These are phyloP conservation scores for Verticillium tricorpus DNA, from an alignment of 2,329 filamentous ascomycete species.

Conservation along the genomic window DNA sequence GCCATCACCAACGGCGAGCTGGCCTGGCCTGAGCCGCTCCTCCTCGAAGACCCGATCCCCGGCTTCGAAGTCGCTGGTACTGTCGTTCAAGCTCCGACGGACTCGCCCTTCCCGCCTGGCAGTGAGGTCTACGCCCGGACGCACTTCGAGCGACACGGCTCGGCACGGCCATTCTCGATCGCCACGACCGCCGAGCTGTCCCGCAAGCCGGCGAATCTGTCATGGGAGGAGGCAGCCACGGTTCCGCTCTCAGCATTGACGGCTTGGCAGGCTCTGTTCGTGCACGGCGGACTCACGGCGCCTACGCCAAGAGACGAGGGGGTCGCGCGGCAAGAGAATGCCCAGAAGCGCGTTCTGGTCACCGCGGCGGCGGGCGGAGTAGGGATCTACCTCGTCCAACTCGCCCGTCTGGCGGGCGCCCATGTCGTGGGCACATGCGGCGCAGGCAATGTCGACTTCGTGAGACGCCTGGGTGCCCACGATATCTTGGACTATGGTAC, in stretches of 20 bases:
- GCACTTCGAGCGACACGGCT: not conserved
- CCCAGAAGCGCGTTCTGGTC: not conserved
- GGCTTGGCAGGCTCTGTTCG: conserved; percentile 2
- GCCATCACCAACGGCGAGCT: not conserved
- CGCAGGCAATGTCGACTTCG: not conserved
- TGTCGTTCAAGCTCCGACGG: not conserved
- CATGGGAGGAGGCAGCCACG: conserved; percentile 1
- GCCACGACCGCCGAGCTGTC: not conserved
- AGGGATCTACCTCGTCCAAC: not conserved
- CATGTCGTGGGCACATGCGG: not conserved
- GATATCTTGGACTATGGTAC: conserved; percentile 1
- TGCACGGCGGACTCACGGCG: not conserved
- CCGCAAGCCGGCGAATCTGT: not conserved
- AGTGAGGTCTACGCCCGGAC: not conserved
- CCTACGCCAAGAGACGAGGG: not conserved
- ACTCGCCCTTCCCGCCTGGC: not conserved
- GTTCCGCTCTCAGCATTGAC: not conserved
- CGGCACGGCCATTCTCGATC: not conserved
- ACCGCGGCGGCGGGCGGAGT: not conserved
- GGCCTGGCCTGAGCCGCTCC: not conserved
- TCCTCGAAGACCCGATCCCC: not conserved
- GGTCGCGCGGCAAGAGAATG: not conserved
- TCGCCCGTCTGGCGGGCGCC: not conserved
- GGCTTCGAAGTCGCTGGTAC: not conserved
- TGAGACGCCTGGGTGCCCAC: not conserved